phyloP scores from a whole-genome alignment of 2,329 filamentous ascomycete species.

The Fusarium annulatum region DNA sequence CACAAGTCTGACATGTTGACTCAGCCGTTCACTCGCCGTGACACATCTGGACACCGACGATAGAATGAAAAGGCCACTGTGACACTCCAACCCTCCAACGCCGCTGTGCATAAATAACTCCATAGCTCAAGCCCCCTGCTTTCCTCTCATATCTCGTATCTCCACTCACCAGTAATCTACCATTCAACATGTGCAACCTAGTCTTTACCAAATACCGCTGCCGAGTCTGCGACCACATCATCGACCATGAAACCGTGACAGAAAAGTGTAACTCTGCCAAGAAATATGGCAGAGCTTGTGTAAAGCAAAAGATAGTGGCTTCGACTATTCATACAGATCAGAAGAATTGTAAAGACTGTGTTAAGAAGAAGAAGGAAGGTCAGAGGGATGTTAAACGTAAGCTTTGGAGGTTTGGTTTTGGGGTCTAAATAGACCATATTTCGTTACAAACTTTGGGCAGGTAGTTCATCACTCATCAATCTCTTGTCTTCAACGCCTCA shows the following conservation, averaged over 20 bases:
- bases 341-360: background rate
- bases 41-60: background rate
- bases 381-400: background rate
- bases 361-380: background rate
- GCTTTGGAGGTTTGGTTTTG: background rate
- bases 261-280: background rate
- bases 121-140: background rate
- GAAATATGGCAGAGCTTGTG: background rate
- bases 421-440: fast-evolving
- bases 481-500: background rate
- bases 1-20: background rate
- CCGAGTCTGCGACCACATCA: background rate
- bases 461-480: fast-evolving
- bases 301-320: background rate
- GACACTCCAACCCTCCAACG: background rate
- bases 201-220: constrained; percentile 4
- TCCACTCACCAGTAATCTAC: background rate
- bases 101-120: background rate
- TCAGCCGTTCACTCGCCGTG: background rate
- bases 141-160: background rate
- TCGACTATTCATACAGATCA: background rate
- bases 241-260: background rate
- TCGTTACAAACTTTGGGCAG: fast-evolving
- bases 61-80: background rate
- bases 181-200: background rate